Conservation (phyloP, 2,329 filamentous ascomycete species). For the Fusarium nurragi region DNA sequence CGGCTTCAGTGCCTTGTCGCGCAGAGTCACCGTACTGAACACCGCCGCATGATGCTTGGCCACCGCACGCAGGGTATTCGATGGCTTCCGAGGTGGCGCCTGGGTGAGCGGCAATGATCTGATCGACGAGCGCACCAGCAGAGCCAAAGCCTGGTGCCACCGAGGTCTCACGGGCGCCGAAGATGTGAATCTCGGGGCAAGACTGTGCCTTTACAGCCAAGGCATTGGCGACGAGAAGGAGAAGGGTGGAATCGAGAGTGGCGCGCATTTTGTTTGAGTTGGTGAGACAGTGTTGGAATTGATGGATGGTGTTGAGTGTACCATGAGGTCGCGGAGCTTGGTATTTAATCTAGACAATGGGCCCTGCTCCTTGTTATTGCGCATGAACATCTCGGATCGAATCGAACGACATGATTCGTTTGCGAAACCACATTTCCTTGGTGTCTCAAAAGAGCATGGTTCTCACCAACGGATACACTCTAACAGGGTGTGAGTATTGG, state of each 20-base stretch:
- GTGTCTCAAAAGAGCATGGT: constrained; percentile 8
- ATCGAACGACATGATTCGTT: background rate
- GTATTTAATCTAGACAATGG: background rate
- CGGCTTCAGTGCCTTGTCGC: constrained; percentile 65
- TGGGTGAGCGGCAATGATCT: constrained; percentile 57
- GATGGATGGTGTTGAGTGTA: background rate
- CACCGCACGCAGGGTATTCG: constrained; percentile 70
- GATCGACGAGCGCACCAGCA: constrained; percentile 59
- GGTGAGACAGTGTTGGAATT: background rate
- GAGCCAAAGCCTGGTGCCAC: constrained; percentile 63
- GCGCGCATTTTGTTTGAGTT: constrained; percentile 21
- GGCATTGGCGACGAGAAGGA: constrained; percentile 15
- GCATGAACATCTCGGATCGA: background rate
- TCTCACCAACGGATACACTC: background rate
- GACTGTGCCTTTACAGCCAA: constrained; percentile 26
- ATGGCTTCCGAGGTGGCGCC: constrained; percentile 66
- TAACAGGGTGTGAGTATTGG: background rate
- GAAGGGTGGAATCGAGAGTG: constrained; percentile 6
- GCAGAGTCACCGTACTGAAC: constrained; percentile 69
- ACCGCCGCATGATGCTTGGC: constrained; percentile 66
- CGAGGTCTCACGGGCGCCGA: constrained; percentile 59
- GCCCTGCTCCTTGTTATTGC: background rate
- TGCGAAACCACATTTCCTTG: background rate
- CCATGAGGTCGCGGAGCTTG: background rate
- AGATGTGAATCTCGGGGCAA: constrained; percentile 57